These are phyloP conservation scores for Agroathelia rolfsii DNA, from an alignment of 1,284 basidiomycete species.

Conservation along the genomic window DNA sequence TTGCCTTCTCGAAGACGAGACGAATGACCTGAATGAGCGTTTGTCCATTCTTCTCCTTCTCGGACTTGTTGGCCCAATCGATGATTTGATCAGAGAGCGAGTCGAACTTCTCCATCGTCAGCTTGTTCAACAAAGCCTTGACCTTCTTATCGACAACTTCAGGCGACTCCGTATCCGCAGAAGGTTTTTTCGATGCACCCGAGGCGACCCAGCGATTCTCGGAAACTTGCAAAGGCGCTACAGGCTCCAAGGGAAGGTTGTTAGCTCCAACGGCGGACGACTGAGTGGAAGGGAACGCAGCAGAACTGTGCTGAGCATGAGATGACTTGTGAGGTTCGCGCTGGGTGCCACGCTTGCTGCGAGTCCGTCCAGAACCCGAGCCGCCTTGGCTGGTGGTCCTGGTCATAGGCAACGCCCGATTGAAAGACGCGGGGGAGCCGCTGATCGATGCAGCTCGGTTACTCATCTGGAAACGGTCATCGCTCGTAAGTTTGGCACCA, in stretches of 20 bases:
- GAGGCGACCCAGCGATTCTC: constrained; percentile 76
- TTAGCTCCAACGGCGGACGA: constrained; percentile 14
- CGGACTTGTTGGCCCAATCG: constrained; percentile 89
- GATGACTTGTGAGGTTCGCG: constrained; percentile 37
- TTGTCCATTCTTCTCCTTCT: constrained; percentile 86
- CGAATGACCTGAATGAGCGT: constrained; percentile 94
- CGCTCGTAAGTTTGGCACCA: constrained; percentile 52
- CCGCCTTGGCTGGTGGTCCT: constrained; percentile 72
- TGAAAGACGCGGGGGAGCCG: constrained; percentile 30
- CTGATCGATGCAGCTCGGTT: constrained; percentile 37
- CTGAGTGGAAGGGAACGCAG: constrained; percentile 10
- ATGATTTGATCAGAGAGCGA: constrained; percentile 91
- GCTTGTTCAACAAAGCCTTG: constrained; percentile 89
- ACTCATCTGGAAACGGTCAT: constrained; percentile 58
- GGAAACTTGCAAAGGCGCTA: constrained; percentile 67
- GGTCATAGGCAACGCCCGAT: constrained; percentile 51
- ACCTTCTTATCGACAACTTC: constrained; percentile 90
- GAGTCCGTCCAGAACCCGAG: constrained; percentile 49
- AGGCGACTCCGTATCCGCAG: constrained; percentile 55
- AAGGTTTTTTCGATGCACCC: constrained; percentile 30
- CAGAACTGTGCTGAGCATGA: constrained; percentile 1
- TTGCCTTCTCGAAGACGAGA: constrained; percentile 95
- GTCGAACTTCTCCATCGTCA: constrained; percentile 96
- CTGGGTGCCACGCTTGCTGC: constrained; percentile 65
- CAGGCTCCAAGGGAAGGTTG: constrained; percentile 38